A percentile compares a stretch with the other conserved stretches of the same genome.
Evolutionary conservation across 306 rosid genomes (phyloP).

Genomic region (Cucurbita argyrosperma): DNA sequence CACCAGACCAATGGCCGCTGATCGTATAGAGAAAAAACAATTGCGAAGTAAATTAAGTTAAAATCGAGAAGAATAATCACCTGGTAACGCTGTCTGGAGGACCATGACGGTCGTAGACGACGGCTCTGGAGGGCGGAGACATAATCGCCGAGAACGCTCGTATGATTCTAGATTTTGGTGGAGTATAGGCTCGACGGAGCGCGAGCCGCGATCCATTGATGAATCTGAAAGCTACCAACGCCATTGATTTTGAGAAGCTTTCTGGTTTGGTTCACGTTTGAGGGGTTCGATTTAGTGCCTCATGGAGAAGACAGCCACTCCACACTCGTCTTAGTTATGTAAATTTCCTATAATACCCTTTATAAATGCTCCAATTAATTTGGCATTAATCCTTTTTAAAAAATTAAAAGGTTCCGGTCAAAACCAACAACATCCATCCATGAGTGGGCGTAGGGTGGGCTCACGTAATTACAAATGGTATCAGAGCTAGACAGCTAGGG

Average conservation of each 20-base stretch:
- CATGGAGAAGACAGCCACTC: not conserved
- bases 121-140: constrained; percentile 86
- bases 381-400: too few relatives aligned
- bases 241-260: not conserved
- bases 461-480: too few relatives aligned
- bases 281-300: not conserved
- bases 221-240: not conserved
- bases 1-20: constrained; percentile 1
- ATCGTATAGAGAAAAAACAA: not conserved
- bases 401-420: too few relatives aligned
- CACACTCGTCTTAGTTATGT: not conserved
- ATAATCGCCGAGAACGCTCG: constrained; percentile 40
- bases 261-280: not conserved
- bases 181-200: not conserved
- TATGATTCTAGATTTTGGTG: not conserved
- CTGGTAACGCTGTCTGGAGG: constrained; percentile 65
- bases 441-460: too few relatives aligned
- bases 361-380: too few relatives aligned
- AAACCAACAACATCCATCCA: too few relatives aligned
- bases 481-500: too few relatives aligned
- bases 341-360: too few relatives aligned
- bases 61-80: not conserved
- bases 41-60: not conserved
- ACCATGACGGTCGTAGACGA: constrained; percentile 62
- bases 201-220: not conserved